Conservation (phyloP, 495 filamentous ascomycete genomes). For the Aspergillus campestris region DNA sequence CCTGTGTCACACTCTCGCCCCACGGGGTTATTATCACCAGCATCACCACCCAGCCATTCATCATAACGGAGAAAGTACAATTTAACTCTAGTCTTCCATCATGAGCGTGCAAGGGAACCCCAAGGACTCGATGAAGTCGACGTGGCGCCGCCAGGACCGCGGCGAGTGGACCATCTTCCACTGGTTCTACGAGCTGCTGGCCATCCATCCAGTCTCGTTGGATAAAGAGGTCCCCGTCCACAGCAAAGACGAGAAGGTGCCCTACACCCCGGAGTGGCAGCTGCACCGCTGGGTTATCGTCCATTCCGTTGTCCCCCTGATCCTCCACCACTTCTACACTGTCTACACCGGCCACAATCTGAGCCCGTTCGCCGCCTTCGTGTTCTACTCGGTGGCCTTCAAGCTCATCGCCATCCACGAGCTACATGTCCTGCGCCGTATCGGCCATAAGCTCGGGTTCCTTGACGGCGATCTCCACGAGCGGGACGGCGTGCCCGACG, state of each 20-base stretch:
- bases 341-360: constrained; percentile 16
- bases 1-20: neutral
- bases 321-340: constrained; percentile 21
- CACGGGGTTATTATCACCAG: neutral
- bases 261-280: constrained; percentile 19
- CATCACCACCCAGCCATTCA: neutral
- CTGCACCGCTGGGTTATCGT: constrained; percentile 25
- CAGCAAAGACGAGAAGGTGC: constrained; percentile 25
- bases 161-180: constrained; percentile 20
- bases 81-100: neutral
- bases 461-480: constrained; percentile 10
- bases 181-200: constrained; percentile 21
- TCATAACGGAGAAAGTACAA: neutral
- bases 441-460: constrained; percentile 9
- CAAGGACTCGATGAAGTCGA: constrained; percentile 32
- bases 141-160: constrained; percentile 20
- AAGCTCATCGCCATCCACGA: constrained; percentile 9
- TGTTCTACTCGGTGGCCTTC: constrained; percentile 16
- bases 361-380: constrained; percentile 12
- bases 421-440: constrained; percentile 6
- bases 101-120: constrained; percentile 17
- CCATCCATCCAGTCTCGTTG: constrained; percentile 17
- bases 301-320: constrained; percentile 17
- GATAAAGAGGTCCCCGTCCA: constrained; percentile 23
- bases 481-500: constrained; percentile 11